Conservation (phyloP, 2,329 filamentous ascomycete genomes). For the Pseudogymnoascus sp. region DNA sequence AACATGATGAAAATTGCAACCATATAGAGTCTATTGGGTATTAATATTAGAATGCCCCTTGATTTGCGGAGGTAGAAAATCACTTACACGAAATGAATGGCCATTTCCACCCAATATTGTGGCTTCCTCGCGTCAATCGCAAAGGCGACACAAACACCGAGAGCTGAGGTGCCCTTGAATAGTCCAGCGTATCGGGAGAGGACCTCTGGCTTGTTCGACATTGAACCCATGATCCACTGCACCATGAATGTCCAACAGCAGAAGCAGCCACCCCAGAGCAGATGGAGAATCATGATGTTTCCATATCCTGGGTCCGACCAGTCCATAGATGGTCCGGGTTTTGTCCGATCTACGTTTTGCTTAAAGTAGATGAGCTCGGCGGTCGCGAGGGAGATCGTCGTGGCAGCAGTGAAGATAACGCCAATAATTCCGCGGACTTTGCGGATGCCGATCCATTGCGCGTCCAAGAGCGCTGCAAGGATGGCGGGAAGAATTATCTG, state of each 20-base stretch:
- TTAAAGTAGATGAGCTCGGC: constrained; percentile 12
- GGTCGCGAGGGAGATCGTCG: constrained; percentile 9
- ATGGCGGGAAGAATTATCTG: constrained; percentile 14
- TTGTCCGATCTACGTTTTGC: constrained; percentile 6
- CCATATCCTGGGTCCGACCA: constrained; percentile 13
- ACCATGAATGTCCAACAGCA: constrained; percentile 13
- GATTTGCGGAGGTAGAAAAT: not conserved
- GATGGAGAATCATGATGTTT: constrained; percentile 14
- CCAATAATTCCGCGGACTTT: constrained; percentile 10
- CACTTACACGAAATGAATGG: not conserved
- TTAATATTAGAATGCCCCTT: not conserved
- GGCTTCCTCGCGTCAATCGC: not conserved
- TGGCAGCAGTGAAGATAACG: constrained; percentile 9
- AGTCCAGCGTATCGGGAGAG: constrained; percentile 13
- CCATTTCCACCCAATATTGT: not conserved
- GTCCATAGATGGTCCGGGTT: constrained; percentile 6
- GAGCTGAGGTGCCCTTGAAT: constrained; percentile 13
- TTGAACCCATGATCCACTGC: constrained; percentile 15
- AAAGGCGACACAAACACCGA: constrained; percentile 7
- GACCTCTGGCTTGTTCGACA: constrained; percentile 15
- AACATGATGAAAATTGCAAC: constrained; percentile 1
- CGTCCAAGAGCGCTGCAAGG: constrained; percentile 11
- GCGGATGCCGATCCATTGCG: constrained; percentile 7
- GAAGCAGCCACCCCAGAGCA: constrained; percentile 14
- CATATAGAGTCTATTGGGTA: not conserved